Percentiles rank a stretch among this genome's conserved stretches.
These are phyloP conservation scores for Rhytidhysteron rufulum DNA, from an alignment of 2,329 filamentous ascomycete genomes.

Conservation along the genomic window DNA sequence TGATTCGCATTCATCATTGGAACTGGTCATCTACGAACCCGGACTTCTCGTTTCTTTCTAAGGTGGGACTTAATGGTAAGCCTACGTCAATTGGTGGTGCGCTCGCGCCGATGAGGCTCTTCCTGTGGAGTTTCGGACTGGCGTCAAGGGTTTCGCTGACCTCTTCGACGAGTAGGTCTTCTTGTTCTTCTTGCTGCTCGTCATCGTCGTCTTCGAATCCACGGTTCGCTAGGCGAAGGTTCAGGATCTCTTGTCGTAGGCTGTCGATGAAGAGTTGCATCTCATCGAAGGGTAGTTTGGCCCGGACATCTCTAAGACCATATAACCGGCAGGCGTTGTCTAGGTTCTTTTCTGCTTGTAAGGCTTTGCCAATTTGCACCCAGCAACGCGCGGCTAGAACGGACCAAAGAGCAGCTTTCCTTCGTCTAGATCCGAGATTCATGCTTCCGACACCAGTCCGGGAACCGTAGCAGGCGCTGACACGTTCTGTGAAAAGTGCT, in stretches of 20 bases:
- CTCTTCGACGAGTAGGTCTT: conserved; percentile 29
- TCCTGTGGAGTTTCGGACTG: conserved; percentile 36
- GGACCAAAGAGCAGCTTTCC: conserved; percentile 89
- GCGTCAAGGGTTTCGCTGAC: conserved; percentile 33
- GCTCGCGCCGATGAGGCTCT: conserved; percentile 38
- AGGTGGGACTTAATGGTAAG: conserved; percentile 25
- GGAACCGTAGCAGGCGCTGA: conserved; percentile 78
- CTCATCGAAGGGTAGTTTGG: conserved; percentile 44
- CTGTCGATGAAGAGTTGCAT: conserved; percentile 63
- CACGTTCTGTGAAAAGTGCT: conserved; percentile 78
- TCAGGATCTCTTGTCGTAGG: conserved; percentile 60
- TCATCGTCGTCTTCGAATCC: conserved; percentile 39
- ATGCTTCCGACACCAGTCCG: conserved; percentile 65
- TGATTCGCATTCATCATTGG: conserved; percentile 14
- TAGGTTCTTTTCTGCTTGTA: conserved; percentile 74
- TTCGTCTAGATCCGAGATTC: conserved; percentile 65
- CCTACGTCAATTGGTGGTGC: conserved; percentile 22
- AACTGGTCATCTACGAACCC: conserved; percentile 25
- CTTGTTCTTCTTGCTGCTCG: conserved; percentile 11
- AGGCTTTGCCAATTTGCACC: conserved; percentile 71
- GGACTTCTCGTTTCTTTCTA: conserved; percentile 17
- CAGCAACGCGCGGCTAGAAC: conserved; percentile 79
- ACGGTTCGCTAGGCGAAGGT: conserved; percentile 34
- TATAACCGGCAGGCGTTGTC: conserved; percentile 62
- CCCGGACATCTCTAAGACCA: conserved; percentile 13